Evolutionary conservation across 495 filamentous ascomycete genomes (phyloP), one percentile per base, ranked within the genome.

Genomic region (Cladorrhinum samala): DNA sequence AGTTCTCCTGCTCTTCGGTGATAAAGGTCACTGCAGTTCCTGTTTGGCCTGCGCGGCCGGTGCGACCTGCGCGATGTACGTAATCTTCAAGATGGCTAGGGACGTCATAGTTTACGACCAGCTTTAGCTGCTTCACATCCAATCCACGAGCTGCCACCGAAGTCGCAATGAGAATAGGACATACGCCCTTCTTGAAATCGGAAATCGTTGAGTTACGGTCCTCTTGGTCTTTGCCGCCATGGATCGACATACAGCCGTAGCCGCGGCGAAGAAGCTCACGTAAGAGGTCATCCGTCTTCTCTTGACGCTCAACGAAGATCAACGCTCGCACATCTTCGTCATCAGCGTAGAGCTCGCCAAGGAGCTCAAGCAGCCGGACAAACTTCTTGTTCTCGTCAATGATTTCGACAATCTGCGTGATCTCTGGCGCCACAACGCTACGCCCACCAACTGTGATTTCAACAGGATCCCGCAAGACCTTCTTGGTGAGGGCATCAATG

Each of bases 31-130:
- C 88, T 0, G 93, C 94, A 18, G 89, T 96, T 54, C 94, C 94
- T 5, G 80, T 94, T 62, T 95, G 94, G 23, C 94, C 94, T 23
- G 94, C 94, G 68, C 94, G 83, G 5, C 94, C 94, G 8, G 94
- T 99, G 53, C 94, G 83, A 46, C 94, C 94, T 49, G 87, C 89
- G 59, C 94, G 87, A 66, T 99, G 94, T 9, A 99, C 92, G 62
- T 99, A 99, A 64, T 99, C 94, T 70, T 99, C 94, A 27, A 95
- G 73, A 70, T 99, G 94, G 64, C 95, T 96, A 2, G 94, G 94
- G 3, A 87, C 86, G 67, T 99, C 94, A 64, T 91, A 99, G 60
- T 99, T 99, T 63, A 99, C 83, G 18, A 99, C 94, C 16, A 97
- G 75, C 68, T 95, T 95, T 21, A 99, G 74, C 68, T 97, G 90